Base-by-base conservation (phyloP, 1,284 basidiomycete genomes). In the Papiliotrema laurentii region DNA sequence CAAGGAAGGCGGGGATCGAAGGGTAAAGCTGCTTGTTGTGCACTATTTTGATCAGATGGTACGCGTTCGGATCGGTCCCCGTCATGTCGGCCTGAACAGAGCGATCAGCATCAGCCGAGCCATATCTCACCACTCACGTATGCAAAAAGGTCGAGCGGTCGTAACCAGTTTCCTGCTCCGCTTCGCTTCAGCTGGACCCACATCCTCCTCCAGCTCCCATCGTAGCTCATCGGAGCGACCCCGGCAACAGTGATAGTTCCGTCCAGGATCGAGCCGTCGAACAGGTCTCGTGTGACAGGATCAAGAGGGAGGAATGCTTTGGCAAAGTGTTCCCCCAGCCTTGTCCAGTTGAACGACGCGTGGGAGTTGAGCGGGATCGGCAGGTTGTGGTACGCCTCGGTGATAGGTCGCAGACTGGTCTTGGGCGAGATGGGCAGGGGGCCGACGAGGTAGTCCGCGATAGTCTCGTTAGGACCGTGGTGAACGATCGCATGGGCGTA, bases 11-110 rank as follows among this genome's bases (percentile, higher is more conserved):
- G 7, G 76, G 76, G 2, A 71, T 55, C 14, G 73, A 73, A 14
- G 71, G 50, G 64, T 81, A 85, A 21, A 81, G 61, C 61, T 82
- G 80, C 41, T 79, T 75, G 51, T 83, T 81, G 59, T 83, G 83
- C 11, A 84, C 78, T 45, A 83, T 64, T 75, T 80, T 80, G 43
- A 79, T 63, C 26, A 78, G 53, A 47, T 77, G 76, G 80, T 81
- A 84, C 44, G 76, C 63, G 3, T 71, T 63, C 0, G 76, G 56
- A 56, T 83, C 81, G 2, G 78, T 80, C 3, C 82, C 82, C 18
- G 76, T 78, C 26, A 80, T 55, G 58, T 85, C 83, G 50, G 83
- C 61, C 55, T 83, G 81, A 38, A n/a, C n/a, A n/a, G n/a, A n/a
- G n/a, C n/a, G n/a, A n/a, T n/a, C n/a, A n/a, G n/a, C n/a, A n/a